Base-by-base conservation (phyloP, 2,329 filamentous ascomycete genomes). In the Trichothecium roseum region DNA sequence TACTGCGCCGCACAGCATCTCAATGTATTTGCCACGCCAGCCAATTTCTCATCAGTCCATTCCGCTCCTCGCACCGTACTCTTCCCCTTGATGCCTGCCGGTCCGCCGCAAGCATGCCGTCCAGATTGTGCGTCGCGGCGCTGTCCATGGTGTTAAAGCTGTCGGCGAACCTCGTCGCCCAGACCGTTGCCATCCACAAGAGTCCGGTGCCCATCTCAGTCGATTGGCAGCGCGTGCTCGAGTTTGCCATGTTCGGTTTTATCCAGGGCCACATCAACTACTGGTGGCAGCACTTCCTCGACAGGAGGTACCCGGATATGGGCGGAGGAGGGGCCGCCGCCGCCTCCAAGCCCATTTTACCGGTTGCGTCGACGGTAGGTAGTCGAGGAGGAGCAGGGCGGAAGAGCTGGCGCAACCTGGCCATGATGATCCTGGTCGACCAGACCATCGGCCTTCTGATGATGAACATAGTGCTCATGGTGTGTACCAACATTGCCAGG, bases 231-330 rank as follows among this genome's bases (percentile, higher is more conserved):
- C 56, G 57, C 41, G 49, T 59, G 15, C 28, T 49, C 22, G 56
- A 59, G 44, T 59, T 59, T 35, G 56, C 54, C 18, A 32, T 55
- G 28, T 59, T 56, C 36, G 56, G 56, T 15, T 47, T 52, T 32
- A 28, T 58, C 37, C 52, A 55, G 14, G 57, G 55, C 1, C 53
- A 57, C 42, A 45, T 59, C 42, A 52, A 24, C 20, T 24, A 6
- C 10, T 24, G 20, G 20, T 24, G 20, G 20, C 20, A 24, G 20
- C 20, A 24, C 20, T 24, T 24, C 10, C 20, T 24, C 20, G 20
- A 24, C 6, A 24, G 20, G 20, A 6, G 10, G 20, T 24, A 24
- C 20, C 20, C n/a, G n/a, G n/a, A n/a, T n/a, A n/a, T n/a, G n/a
- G n/a, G n/a, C n/a, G n/a, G n/a, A n/a, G n/a, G n/a, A n/a, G n/a